phyloP scores from a whole-genome alignment of 2,329 filamentous ascomycete species.

The Calonectria pseudoturangicola region DNA sequence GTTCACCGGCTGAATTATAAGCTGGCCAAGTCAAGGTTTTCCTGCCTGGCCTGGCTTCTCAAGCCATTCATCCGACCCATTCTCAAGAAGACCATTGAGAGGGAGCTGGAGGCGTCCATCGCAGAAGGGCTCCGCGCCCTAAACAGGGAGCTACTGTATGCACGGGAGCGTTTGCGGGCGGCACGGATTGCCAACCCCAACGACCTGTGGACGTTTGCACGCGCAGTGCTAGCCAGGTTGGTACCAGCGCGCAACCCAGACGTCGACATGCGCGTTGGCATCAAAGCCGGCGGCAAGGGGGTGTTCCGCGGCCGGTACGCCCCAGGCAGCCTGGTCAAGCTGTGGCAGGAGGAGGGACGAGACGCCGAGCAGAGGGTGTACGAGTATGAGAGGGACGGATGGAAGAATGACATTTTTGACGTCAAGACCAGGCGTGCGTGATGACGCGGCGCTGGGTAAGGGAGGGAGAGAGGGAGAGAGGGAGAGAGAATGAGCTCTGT shows the following conservation, averaged over 20 bases:
- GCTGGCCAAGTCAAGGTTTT: conserved; percentile 83
- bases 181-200: conserved; percentile 87
- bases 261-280: conserved; percentile 82
- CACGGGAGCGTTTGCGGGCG: conserved; percentile 89
- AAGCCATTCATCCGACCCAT: conserved; percentile 90
- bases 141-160: conserved; percentile 91
- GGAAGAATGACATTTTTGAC: conserved; percentile 91
- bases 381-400: conserved; percentile 82
- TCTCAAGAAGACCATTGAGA: conserved; percentile 86
- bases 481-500: neutral
- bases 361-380: conserved; percentile 83
- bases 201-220: conserved; percentile 87
- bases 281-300: conserved; percentile 72
- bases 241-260: conserved; percentile 84
- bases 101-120: conserved; percentile 83
- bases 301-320: conserved; percentile 91
- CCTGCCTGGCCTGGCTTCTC: conserved; percentile 86
- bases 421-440: conserved; percentile 60
- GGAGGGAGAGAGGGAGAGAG: neutral
- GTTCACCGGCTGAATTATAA: conserved; percentile 92
- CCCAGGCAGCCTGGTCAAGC: conserved; percentile 89
- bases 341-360: conserved; percentile 89
- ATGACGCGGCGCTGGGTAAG: conserved; percentile 27
- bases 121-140: conserved; percentile 80
- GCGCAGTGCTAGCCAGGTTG: conserved; percentile 86